These are phyloP conservation scores for Colletotrichum sp. DNA, from an alignment of 2,329 filamentous ascomycete species.

Conservation along the genomic window DNA sequence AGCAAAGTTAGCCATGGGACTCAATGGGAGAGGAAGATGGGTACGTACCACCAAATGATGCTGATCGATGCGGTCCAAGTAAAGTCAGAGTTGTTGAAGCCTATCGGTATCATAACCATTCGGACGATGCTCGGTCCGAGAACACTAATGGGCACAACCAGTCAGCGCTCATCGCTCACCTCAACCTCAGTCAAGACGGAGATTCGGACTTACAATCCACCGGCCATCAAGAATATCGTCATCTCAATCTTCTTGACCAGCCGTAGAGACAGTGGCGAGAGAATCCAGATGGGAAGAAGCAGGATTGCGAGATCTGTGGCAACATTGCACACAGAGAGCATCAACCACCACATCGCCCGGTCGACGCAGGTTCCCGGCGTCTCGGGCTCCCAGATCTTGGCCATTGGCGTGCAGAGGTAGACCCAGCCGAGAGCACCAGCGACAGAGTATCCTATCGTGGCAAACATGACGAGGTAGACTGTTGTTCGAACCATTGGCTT, in stretches of 20 bases:
- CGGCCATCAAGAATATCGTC: slow-evolving; percentile 18
- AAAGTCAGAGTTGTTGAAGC: slow-evolving; percentile 9
- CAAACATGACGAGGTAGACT: slow-evolving; percentile 13
- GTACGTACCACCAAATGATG: slow-evolving; percentile 18
- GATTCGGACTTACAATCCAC: slow-evolving; percentile 7
- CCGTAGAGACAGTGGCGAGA: not conserved
- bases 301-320: slow-evolving; percentile 23
- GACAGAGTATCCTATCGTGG: slow-evolving; percentile 5
- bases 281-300: slow-evolving; percentile 20
- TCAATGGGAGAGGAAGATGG: not conserved
- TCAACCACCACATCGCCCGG: slow-evolving; percentile 16
- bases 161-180: not conserved
- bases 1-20: not conserved
- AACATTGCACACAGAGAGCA: slow-evolving; percentile 17
- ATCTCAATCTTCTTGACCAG: slow-evolving; percentile 19
- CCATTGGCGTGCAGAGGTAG: slow-evolving; percentile 17
- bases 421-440: slow-evolving; percentile 3
- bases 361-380: slow-evolving; percentile 13
- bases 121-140: slow-evolving; percentile 17
- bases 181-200: rapidly evolving
- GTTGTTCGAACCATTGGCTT: not conserved
- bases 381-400: slow-evolving; percentile 5
- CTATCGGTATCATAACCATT: slow-evolving; percentile 14
- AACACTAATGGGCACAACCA: not conserved
- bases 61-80: slow-evolving; percentile 19